Conservation (phyloP, 2,329 filamentous ascomycete species). For the Fusarium miscanthi region DNA sequence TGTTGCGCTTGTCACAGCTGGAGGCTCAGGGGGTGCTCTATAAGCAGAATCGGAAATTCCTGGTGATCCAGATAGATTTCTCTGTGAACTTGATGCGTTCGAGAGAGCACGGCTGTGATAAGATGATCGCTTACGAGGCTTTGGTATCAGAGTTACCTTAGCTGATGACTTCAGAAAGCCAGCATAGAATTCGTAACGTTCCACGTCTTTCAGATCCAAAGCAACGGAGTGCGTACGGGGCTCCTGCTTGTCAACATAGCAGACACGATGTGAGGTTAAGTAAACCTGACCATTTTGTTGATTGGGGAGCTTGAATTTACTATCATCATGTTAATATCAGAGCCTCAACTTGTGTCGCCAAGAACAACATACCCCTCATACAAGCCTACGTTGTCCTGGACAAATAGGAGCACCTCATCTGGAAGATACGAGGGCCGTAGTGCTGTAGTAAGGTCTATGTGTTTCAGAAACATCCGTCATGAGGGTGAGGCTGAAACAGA, state of each 20-base stretch:
- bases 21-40: constrained; percentile 53
- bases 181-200: constrained; percentile 90
- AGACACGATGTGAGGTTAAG: constrained; percentile 92
- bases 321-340: constrained; percentile 52
- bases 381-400: constrained; percentile 95
- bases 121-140: constrained; percentile 75
- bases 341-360: not conserved
- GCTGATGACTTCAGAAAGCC: constrained; percentile 95
- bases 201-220: constrained; percentile 89
- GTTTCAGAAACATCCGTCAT: constrained; percentile 96
- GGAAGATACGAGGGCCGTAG: constrained; percentile 90
- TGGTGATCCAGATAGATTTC: constrained; percentile 60
- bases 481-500: constrained; percentile 43
- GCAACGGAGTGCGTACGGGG: constrained; percentile 86
- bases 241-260: constrained; percentile 91
- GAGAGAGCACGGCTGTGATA: constrained; percentile 65
- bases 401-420: constrained; percentile 94
- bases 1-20: constrained; percentile 72
- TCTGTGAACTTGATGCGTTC: constrained; percentile 57
- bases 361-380: constrained; percentile 85
- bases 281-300: constrained; percentile 98
- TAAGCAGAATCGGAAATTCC: constrained; percentile 57
- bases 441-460: constrained; percentile 94
- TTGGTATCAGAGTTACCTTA: constrained; percentile 90
- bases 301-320: constrained; percentile 93